Percentiles rank a stretch among this genome's conserved stretches.
These are phyloP conservation scores for Butyriboletus appendiculatus DNA, from an alignment of 1,284 basidiomycete species.

Conservation along the genomic window DNA sequence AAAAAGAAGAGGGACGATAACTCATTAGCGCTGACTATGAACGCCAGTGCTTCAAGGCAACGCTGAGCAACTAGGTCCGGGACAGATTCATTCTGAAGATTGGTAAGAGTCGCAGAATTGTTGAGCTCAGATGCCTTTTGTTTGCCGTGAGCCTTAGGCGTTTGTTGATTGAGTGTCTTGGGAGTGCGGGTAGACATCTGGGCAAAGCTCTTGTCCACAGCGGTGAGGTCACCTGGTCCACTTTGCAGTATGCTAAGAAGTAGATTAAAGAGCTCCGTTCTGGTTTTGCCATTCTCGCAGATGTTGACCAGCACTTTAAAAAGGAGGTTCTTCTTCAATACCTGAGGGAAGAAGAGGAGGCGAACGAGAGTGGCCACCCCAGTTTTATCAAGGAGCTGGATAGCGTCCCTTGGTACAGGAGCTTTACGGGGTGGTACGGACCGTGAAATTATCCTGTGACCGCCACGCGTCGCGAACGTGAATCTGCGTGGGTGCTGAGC, in stretches of 20 bases:
- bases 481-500: conserved; percentile 41
- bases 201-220: conserved; percentile 93
- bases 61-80: conserved; percentile 92
- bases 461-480: conserved; percentile 38
- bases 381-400: conserved; percentile 91
- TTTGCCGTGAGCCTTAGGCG: conserved; percentile 71
- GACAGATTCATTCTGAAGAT: conserved; percentile 79
- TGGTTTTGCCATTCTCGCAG: conserved; percentile 93
- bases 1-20: conserved; percentile 89
- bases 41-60: conserved; percentile 86
- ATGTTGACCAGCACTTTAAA: conserved; percentile 93
- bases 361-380: conserved; percentile 91
- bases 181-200: conserved; percentile 83
- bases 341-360: conserved; percentile 95
- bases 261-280: conserved; percentile 91
- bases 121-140: conserved; percentile 62
- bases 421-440: conserved; percentile 48
- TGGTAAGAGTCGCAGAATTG: conserved; percentile 52
- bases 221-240: conserved; percentile 88
- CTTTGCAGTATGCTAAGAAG: conserved; percentile 93
- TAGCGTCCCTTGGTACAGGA: conserved; percentile 75
- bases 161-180: conserved; percentile 53
- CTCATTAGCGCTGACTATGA: conserved; percentile 85
- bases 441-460: conserved; percentile 36
- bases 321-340: conserved; percentile 82